Base-by-base conservation (phyloP, 345 rosid species). In the Dovyalis caffra region DNA sequence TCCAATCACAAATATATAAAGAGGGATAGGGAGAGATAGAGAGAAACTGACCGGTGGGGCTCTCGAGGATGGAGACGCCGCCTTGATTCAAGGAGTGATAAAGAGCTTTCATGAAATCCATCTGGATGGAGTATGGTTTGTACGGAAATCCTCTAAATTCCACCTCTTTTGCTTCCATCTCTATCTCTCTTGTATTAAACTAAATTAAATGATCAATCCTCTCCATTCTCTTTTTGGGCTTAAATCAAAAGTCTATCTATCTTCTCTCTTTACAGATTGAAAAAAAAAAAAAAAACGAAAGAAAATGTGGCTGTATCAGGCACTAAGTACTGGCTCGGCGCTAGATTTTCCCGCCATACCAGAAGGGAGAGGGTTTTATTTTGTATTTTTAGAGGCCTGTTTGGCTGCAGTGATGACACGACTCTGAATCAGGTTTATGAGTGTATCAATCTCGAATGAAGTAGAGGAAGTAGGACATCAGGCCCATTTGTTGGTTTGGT, bases 41-140 rank as follows among this genome's bases (percentile, higher is more conserved):
- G 61, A 72, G 45, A 64, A 25, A 43, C 11, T 47, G 67, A 92
- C 99, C 99, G 1, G 97, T 95, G 69, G 99, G 97, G 82, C 97
- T 95, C 53, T 95, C 97, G 74, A 95, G 97, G 94, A 95, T 90
- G 88, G 97, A 90, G 73, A 95, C 86, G 76, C 97, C 99, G 64
- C 99, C 97, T 60, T 78, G 79, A 61, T 92, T 97, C 66, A 95
- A 84, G 56, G 79, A 92, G 29, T 81, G 82, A 85, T 92, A 95
- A 56, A 95, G 97, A 2, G 95, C 88, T 12, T 79, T 82, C 99
- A 95, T 92, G 87, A 95, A 95, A 78, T 92, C 94, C 60, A 71
- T 63, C 84, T 95, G 97, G 58, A 92, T 95, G 29, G 92, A 78
- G 84, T 92, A 95, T 2, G 99, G 92, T 68, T 87, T 49, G 81